A percentile compares a stretch with the other conserved stretches of the same genome.
Conservation (phyloP, 2,329 filamentous ascomycete genomes). For the Ophiostoma tasmaniense region DNA sequence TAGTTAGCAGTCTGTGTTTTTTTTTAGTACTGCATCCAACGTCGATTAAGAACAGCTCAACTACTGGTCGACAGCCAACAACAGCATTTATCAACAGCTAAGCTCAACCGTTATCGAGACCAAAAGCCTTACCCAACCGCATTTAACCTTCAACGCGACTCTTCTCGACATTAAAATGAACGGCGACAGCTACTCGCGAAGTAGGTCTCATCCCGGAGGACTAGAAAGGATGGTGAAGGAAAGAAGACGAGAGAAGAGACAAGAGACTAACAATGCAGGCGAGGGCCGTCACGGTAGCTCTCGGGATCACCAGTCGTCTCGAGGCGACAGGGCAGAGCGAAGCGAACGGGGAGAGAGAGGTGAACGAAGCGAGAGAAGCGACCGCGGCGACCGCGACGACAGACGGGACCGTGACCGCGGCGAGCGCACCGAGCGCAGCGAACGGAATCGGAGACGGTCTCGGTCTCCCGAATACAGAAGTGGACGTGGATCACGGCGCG, state of each 20-base stretch:
- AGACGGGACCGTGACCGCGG: constrained; percentile 38
- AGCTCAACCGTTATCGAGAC: not conserved
- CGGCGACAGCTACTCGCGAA: constrained; percentile 18
- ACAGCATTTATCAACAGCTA: not conserved
- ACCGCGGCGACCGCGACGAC: constrained; percentile 30
- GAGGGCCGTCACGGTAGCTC: constrained; percentile 43
- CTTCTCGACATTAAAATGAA: constrained; percentile 17
- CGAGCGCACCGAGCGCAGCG: constrained; percentile 32
- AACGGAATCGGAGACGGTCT: constrained; percentile 56
- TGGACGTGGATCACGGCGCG: constrained; percentile 57
- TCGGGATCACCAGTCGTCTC: constrained; percentile 46
- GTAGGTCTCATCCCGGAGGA: constrained; percentile 8
- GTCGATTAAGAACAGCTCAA: not conserved
- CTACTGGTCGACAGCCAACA: not conserved
- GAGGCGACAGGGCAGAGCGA: not conserved
- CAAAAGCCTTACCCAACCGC: not conserved
- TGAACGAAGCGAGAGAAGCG: constrained; percentile 29
- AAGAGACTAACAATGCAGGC: constrained; percentile 17
- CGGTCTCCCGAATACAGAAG: constrained; percentile 72
- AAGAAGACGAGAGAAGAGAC: not conserved
- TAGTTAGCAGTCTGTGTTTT: not conserved
- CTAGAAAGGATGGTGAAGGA: not conserved
- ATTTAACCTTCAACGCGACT: not conserved
- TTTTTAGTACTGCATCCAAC: not conserved
- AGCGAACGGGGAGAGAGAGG: not conserved